Base-by-base conservation (phyloP, 306 rosid genomes). In the Gillenia trifoliata region DNA sequence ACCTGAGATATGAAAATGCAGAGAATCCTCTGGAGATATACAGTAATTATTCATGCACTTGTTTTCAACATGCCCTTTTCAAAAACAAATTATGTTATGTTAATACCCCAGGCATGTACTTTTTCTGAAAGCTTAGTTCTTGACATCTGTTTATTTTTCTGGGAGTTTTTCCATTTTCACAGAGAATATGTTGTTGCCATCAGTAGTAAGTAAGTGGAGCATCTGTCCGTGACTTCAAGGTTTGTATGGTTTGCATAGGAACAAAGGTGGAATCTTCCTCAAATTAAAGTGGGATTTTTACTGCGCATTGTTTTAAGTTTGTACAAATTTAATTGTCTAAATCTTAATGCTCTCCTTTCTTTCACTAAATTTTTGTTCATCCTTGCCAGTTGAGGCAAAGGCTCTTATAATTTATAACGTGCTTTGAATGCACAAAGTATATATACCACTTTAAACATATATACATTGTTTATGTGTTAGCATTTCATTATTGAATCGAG, bases 11-110 rank as follows among this genome's bases (percentile, higher is more conserved):
- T 82, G 98, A 77, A 85, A 77, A 90, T 92, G 98, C 98, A 8
- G 90, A 92, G 86, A 92, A 92, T 73, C 90, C 96, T 2, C 80
- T 92, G 78, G 98, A 92, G 89, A 87, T 91, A 77, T 92, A 92
- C 78, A 92, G 96, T 73, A 96, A 92, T 82, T 92, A 90, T 79
- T 92, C 52, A 40, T 65, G 25, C 9, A 26, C 8, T 70, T 59
- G n/a, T 68, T 3, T 55, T 76, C 33, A 29, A 11, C 9, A 0
- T 26, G 17, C 11, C 1, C 5, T 20, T 52, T 52, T 52, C 20
- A 3, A n/a, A n/a, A 52, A 52, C 8, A 17, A 52, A 52, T 19
- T 19, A 6, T 20, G 6, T 52, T 6, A 20, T 52, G 23, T 5
- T 57, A 57, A 31, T 57, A 2, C 59, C 63, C 63, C 30, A 11